Evolutionary conservation across 257 asterid species (phyloP).

Genomic region (Anisodus acutangulus): DNA sequence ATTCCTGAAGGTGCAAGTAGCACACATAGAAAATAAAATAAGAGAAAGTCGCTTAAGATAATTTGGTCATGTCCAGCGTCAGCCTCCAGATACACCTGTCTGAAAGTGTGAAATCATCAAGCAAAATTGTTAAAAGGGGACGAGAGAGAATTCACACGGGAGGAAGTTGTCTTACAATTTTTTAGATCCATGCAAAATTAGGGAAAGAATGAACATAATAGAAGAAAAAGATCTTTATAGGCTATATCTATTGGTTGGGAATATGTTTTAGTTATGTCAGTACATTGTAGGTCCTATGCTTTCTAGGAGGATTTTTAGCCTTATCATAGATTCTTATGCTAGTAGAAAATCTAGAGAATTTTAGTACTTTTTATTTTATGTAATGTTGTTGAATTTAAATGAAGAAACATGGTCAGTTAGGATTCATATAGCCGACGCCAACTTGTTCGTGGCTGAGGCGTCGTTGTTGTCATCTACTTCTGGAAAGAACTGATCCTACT

Average conservation of each 20-base stretch:
- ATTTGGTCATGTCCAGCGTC: neutral
- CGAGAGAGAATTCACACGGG: neutral
- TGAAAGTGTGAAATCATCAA: neutral
- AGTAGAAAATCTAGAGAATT: neutral
- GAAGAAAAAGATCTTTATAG: too few species aligned
- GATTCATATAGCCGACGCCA: neutral
- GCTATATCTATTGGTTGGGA: too few species aligned
- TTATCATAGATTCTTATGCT: neutral
- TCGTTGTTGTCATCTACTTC: neutral
- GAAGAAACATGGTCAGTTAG: neutral
- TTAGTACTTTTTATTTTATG: neutral
- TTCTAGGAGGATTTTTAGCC: neutral
- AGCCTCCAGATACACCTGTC: neutral
- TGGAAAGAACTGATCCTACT: neutral
- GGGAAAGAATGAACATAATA: too few species aligned
- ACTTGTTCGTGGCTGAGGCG: neutral
- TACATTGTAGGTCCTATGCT: neutral
- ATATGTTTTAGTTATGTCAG: neutral
- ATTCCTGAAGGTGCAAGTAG: too few species aligned
- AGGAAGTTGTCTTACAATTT: neutral
- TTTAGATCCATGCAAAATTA: too few species aligned
- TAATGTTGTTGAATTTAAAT: neutral
- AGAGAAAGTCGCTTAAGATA: neutral
- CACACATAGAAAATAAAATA: too few species aligned
- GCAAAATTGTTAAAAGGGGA: neutral